Evolutionary conservation across 176 grass and related monocot genomes (phyloP), one percentile per base, ranked within the genome.

Genomic region (Cenchrus americanus): DNA sequence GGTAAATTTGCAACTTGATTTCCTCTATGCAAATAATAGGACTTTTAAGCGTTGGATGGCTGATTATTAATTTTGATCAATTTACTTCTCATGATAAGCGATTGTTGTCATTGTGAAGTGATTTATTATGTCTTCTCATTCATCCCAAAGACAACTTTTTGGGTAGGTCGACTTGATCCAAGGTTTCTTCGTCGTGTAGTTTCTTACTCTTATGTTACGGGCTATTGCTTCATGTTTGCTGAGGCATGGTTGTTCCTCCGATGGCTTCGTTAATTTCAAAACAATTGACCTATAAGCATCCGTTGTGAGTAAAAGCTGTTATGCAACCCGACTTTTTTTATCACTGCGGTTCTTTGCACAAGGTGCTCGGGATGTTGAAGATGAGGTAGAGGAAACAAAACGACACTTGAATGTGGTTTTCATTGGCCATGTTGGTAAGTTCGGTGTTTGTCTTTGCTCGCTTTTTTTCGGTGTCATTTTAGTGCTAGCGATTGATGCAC

Each of bases 341-440:
- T 84, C 3, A 32, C 48, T 80, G 23, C 44, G 82, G 92, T 61
- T 71, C 77, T n/a, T n/a, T 77, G 46, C 81, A 83, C 71, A 94
- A 65, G 83, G 86, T 84, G 68, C 64, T 83, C 87, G 80, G 32
- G 85, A 80, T 24, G 67, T 80, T 62, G 54, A 69, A 78, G 78
- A 88, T 12, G 88, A 91, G 19, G 81, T 87, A 66, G 70, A 79
- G 73, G 78, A 92, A 73, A 81, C 76, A 52, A 97, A 94, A 66
- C 75, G 90, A 1, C 95, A 97, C 89, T 84, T 97, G 42, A 97
- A 97, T 93, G 92, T 97, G 60, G 95, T 97, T 76, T 97, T 97
- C 75, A 97, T 97, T 51, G 95, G 92, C 61, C 92, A 97, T 88
- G 92, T 97, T 76, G 92, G 95, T 97, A 89, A 34, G 92, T 94